Conservation (phyloP, 192 early-diverging fungal species). For the Coemansia sp. region DNA sequence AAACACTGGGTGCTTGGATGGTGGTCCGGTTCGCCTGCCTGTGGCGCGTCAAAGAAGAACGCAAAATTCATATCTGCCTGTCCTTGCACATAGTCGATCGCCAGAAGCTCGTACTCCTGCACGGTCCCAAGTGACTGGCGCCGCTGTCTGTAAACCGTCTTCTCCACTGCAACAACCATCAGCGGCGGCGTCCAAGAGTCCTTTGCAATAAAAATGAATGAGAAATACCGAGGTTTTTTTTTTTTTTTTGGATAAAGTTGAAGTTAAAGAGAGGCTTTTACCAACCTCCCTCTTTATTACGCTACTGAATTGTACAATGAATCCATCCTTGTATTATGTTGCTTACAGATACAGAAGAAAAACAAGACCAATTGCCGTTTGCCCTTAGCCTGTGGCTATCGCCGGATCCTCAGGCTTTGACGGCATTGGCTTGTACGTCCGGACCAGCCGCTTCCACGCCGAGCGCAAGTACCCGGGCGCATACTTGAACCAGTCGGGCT, state of each 20-base stretch:
- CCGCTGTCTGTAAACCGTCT: background rate
- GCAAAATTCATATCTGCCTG: constrained; percentile 38
- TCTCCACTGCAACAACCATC: background rate
- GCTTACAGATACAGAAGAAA: no score
- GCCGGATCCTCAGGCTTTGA: constrained; percentile 2
- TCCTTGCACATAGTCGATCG: constrained; percentile 43
- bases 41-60: constrained; percentile 24
- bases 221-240: no score
- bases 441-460: constrained; percentile 47
- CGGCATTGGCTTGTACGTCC: constrained; percentile 29
- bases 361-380: background rate
- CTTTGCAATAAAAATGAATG: no score
- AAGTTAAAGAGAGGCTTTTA: no score
- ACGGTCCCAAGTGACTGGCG: background rate
- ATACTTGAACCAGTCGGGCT: constrained; percentile 53
- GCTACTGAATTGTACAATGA: no score
- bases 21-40: constrained; percentile 6
- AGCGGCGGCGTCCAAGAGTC: no score
- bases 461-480: constrained; percentile 49
- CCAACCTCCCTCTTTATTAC: no score
- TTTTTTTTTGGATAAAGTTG: no score
- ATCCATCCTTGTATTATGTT: no score
- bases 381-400: background rate
- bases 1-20: constrained; percentile 3
- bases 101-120: constrained; percentile 23